Conservation (phyloP, 371 early-diverging fungal species). For the Circinella umbellata region DNA sequence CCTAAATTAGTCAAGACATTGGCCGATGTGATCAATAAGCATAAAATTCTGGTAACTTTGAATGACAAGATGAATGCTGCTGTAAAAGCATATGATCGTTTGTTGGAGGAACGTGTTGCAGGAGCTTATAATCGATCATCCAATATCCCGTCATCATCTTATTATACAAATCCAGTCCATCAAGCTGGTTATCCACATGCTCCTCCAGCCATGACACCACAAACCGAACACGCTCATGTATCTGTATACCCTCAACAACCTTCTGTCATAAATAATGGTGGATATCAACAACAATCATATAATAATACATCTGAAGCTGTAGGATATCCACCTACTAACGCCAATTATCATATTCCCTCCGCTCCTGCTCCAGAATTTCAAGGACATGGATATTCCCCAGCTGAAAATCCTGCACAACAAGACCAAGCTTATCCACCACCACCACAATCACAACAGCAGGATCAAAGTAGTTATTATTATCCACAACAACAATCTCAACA, state of each 20-base stretch:
- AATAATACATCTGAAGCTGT: not conserved
- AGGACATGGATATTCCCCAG: slow-evolving; percentile 1
- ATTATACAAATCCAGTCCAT: slow-evolving; percentile 7
- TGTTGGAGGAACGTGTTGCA: slow-evolving; percentile 75
- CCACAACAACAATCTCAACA: slow-evolving; percentile 19
- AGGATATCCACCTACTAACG: slow-evolving; percentile 1
- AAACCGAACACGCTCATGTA: not conserved
- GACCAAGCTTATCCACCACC: slow-evolving; percentile 21
- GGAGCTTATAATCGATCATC: slow-evolving; percentile 20
- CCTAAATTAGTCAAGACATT: slow-evolving; percentile 73
- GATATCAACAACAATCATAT: not conserved
- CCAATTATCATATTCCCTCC: slow-evolving; percentile 9
- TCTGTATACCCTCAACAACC: slow-evolving; percentile 6
- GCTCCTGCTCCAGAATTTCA: slow-evolving; percentile 15
- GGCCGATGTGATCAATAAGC: slow-evolving; percentile 69
- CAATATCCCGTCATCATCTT: not conserved
- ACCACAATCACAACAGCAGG: not conserved
- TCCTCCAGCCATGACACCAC: slow-evolving; percentile 3
- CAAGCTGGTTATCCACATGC: slow-evolving; percentile 4
- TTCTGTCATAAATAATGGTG: not conserved
- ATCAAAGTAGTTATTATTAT: slow-evolving; percentile 18
- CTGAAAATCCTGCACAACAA: not conserved
- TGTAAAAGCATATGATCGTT: slow-evolving; percentile 81
- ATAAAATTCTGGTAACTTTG: slow-evolving; percentile 66
- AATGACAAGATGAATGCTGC: slow-evolving; percentile 84